Evolutionary conservation across 768 basidiomycete species (phyloP), one percentile per base, ranked within the genome.

Genomic region (Kwoniella mangroviensis): DNA sequence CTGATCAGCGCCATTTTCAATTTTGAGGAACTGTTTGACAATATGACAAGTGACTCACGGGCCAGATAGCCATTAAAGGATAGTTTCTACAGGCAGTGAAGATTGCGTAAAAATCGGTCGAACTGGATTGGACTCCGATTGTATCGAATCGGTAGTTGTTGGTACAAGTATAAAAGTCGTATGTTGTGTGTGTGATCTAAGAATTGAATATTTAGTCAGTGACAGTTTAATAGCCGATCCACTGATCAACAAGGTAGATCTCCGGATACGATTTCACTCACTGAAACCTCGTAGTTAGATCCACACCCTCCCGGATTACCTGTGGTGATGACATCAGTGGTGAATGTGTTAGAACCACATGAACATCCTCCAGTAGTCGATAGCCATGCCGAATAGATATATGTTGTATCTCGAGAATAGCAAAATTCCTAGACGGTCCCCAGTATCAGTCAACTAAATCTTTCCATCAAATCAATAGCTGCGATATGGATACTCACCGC

Each of bases 321-420:
- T 9, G 7, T 26, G 17, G 41, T 5, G 15, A 60, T 42, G 12
- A 19, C 7, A n/a, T 2, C 58, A 17, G 58, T 60, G 4, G 21
- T 22, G 22, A 60, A 60, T 7, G 58, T 41, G 41, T 60, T 60
- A 7, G 58, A 60, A 19, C 58, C 58, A 11, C 58, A 60, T 22
- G 34, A 42, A 60, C 58, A 60, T n/a, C 34, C 58, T 11, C 58
- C 26, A 12, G 58, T 42, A n/a, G 40, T 60, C 21, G 34, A 43
- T n/a, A 19, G 4, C 13, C 21, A 60, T 12, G 58, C 58, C 22
- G 58, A 60, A 24, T 60, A 60, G 58, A 43, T 60, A 19, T 60
- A 60, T 9, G 19, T 11, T 7, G 42, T 60, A 22, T 42, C 21
- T 60, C 22, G 21, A 24, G 58, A 0, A n/a, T 60, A 60, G 5